A percentile compares a stretch with the other conserved stretches of the same genome.
phyloP scores from a whole-genome alignment of 2,329 filamentous ascomycete genomes.

The Epichloe gansuensis region DNA sequence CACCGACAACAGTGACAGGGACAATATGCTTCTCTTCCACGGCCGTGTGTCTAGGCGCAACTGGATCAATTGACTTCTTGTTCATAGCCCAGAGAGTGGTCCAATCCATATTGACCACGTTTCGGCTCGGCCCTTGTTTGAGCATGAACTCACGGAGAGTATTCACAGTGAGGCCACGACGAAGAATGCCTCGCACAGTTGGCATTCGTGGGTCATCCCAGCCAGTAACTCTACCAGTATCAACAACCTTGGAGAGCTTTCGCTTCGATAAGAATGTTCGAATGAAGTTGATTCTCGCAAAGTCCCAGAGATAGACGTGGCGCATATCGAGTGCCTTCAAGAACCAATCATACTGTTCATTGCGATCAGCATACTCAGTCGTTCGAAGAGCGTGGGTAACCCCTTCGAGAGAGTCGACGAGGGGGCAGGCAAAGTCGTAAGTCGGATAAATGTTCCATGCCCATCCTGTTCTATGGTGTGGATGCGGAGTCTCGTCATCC shows the following conservation, averaged over 20 bases:
- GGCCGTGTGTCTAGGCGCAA: slow-evolving; percentile 56
- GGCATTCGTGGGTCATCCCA: slow-evolving; percentile 76
- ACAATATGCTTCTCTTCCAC: slow-evolving; percentile 24
- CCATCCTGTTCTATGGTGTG: slow-evolving; percentile 64
- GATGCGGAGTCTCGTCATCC: slow-evolving; percentile 44
- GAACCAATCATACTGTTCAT: slow-evolving; percentile 81
- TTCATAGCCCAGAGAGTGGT: slow-evolving; percentile 52
- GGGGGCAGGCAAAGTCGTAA: slow-evolving; percentile 74
- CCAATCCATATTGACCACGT: slow-evolving; percentile 67
- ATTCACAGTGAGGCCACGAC: slow-evolving; percentile 61
- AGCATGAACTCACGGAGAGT: slow-evolving; percentile 65
- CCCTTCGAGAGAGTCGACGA: slow-evolving; percentile 67
- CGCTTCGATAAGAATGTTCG: slow-evolving; percentile 72
- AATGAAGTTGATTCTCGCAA: slow-evolving; percentile 73
- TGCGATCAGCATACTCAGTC: slow-evolving; percentile 77
- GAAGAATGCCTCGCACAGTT: slow-evolving; percentile 58
- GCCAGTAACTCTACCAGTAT: slow-evolving; percentile 60
- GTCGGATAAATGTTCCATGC: slow-evolving; percentile 79
- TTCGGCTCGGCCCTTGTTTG: slow-evolving; percentile 64
- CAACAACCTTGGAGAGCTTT: slow-evolving; percentile 72
- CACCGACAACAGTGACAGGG: background rate
- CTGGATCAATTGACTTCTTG: slow-evolving; percentile 63
- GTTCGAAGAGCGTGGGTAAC: slow-evolving; percentile 73
- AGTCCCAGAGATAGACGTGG: slow-evolving; percentile 74
- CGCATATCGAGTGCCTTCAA: slow-evolving; percentile 59